Base-by-base conservation (phyloP, 768 basidiomycete genomes). In the Trametes coccinea region DNA sequence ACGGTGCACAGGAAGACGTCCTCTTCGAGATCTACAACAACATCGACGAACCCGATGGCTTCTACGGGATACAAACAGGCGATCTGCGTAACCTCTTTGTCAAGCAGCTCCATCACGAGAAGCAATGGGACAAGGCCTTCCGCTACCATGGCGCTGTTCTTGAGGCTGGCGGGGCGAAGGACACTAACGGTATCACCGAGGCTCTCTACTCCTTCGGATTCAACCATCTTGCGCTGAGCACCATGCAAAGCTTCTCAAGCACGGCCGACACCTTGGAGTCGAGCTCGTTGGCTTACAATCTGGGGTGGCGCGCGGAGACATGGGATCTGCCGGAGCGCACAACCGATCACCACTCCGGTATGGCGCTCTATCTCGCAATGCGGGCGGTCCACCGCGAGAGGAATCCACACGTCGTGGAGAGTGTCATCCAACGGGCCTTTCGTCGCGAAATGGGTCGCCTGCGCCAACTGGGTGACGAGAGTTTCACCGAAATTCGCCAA, bases 21-120 rank as follows among this genome's bases (percentile, higher is more conserved):
- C 76, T 98, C 22, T 98, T 94, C 76, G 89, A 90, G 52, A 93
- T 98, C 52, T 99, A 98, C 70, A 86, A 87, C 56, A 90, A 94
- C 67, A 94, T 99, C 61, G 95, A 97, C 69, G 97, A 99, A 72
- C 95, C 95, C 0, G 97, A 99, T 68, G 95, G 97, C 1, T 99
- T 99, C 72, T 99, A 99, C 73, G 94, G 94, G 5, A 94, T 98
- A 61, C 81, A 88, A 63, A 86, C 89, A 6, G 74, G 80, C 34
- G 86, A 98, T 69, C 82, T 92, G n/a, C 82, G 85, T 29, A 81
- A 84, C 46, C 90, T 95, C 58, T 81, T 99, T 39, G 79, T 95
- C 53, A 89, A 86, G 63, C 85, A 93, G 9, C 88, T 96, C 63
- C 91, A 93, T 66, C 97, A 99, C 64, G 97, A 99, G 73, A 82